These are phyloP conservation scores for Diplocarpon mali DNA, from an alignment of 2,329 filamentous ascomycete species.

Conservation along the genomic window DNA sequence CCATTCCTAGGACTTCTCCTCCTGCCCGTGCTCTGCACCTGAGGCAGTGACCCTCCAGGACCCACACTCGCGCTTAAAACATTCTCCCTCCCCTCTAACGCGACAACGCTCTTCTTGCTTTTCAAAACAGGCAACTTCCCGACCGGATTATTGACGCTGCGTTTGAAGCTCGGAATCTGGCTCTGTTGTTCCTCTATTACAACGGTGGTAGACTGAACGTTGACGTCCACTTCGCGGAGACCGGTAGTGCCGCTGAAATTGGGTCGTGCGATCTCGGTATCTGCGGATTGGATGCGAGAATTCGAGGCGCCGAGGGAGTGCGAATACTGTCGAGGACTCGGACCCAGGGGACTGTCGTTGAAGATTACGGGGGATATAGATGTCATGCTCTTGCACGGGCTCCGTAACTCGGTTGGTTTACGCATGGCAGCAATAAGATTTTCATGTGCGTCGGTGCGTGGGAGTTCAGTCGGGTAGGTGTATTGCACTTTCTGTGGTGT, in stretches of 20 bases:
- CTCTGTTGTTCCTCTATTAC: neutral
- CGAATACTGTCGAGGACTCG: slow-evolving; percentile 5
- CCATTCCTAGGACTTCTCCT: slow-evolving; percentile 17
- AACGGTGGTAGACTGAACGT: slow-evolving; percentile 27
- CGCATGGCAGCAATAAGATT: slow-evolving; percentile 40
- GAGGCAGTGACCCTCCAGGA: slow-evolving; percentile 1
- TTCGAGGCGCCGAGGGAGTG: slow-evolving; percentile 12
- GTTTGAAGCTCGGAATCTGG: slow-evolving; percentile 19
- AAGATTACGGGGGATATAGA: slow-evolving; percentile 27
- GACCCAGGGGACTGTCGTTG: slow-evolving; percentile 15
- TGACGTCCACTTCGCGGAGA: slow-evolving; percentile 39
- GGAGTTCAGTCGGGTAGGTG: slow-evolving; percentile 67
- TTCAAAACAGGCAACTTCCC: slow-evolving; percentile 33
- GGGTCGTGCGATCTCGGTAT: slow-evolving; percentile 12
- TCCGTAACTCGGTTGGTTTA: slow-evolving; percentile 24
- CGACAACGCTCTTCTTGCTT: slow-evolving; percentile 29
- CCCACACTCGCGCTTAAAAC: slow-evolving; percentile 8
- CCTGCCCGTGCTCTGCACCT: slow-evolving; percentile 19
- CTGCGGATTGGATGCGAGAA: neutral
- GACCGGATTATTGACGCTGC: slow-evolving; percentile 23
- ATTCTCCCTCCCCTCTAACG: slow-evolving; percentile 36
- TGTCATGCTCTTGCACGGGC: slow-evolving; percentile 25
- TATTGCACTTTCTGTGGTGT: slow-evolving; percentile 78
- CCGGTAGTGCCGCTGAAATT: slow-evolving; percentile 29
- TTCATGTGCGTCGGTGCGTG: slow-evolving; percentile 59